Evolutionary conservation across 2,329 filamentous ascomycete genomes (phyloP).

Genomic region (Xylaria hypoxylon): DNA sequence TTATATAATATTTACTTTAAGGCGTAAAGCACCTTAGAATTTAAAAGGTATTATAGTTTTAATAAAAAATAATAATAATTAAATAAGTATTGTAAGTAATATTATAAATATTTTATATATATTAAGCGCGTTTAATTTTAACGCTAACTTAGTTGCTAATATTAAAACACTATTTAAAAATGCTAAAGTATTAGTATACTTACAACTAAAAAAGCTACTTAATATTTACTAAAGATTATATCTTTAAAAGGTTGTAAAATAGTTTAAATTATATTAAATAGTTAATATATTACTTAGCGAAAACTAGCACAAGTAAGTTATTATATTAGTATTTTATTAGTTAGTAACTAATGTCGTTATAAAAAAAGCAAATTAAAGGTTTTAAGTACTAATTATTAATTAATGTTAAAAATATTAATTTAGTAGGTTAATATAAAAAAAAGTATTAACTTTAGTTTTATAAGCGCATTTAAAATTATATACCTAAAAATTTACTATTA

Average conservation of each 20-base stretch:
- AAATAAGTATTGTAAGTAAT: not conserved
- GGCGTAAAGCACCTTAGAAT: no score
- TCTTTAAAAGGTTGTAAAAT: not conserved
- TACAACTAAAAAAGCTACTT: not conserved
- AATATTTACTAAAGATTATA: not conserved
- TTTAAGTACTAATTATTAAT: not conserved
- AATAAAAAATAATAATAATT: not conserved
- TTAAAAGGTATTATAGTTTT: not conserved
- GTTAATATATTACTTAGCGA: conserved; percentile 1
- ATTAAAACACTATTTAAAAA: not conserved
- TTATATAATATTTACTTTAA: not conserved
- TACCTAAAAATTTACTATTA: not conserved
- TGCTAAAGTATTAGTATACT: not conserved
- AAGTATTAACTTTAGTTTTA: not conserved
- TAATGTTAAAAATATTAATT: conserved; percentile 6
- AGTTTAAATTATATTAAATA: not conserved
- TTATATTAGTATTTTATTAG: not conserved
- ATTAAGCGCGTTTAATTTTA: not conserved
- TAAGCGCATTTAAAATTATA: not conserved
- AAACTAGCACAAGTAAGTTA: conserved; percentile 6
- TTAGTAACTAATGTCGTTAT: not conserved
- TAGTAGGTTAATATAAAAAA: conserved; percentile 1
- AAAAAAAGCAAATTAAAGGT: conserved; percentile 1
- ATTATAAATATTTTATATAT: not conserved
- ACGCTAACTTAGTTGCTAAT: not conserved